Evolutionary conservation across 179 eudicot species (phyloP), one percentile per base, ranked within the genome.

Genomic region (Beta corolliflora): DNA sequence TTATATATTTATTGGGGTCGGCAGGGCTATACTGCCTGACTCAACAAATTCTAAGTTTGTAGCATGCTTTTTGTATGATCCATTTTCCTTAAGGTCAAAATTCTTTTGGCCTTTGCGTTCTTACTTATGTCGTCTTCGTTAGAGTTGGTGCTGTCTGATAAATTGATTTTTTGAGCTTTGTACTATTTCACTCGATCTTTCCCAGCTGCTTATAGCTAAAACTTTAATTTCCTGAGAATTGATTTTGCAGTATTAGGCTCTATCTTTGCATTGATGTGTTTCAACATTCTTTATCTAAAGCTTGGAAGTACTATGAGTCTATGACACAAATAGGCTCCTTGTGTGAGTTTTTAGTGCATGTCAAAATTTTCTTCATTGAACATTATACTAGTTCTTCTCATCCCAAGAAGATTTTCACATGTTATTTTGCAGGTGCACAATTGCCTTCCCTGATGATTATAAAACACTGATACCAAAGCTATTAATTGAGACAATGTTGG

Each of bases 361-460:
- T 77, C 73, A 25, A 19, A 45, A 12, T 9, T 61, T 23, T 45
- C 12, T 15, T 46, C 15, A 41, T 6, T 58, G 25, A 25, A 48
- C n/a, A 11, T 13, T 66, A 54, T 67, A 68, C 41, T 73, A 21
- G 36, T 25, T 52, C 9, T 18, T 64, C 66, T 46, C 70, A 14
- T 67, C 41, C 53, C 31, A 52, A 23, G 61, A 3, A 67, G 21
- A 60, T 53, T 59, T 64, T 44, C 16, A 1, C 7, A 21, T 73
- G 55, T 54, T 58, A 61, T 59, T 73, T 61, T 69, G 79, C 90
- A 95, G 98, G 98, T 90, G 97, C 80, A 86, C 84, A 86, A 71
- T 86, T 89, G 95, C 97, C 85, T 95, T 95, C 85, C 97, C 97
- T 45, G 97, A 95, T 86, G 98, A 95, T 83, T 93, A 91, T 72